Percentiles rank a stretch among this genome's conserved stretches.
These are phyloP conservation scores for Alternaria sp. DNA, from an alignment of 2,329 filamentous ascomycete genomes.

Conservation along the genomic window DNA sequence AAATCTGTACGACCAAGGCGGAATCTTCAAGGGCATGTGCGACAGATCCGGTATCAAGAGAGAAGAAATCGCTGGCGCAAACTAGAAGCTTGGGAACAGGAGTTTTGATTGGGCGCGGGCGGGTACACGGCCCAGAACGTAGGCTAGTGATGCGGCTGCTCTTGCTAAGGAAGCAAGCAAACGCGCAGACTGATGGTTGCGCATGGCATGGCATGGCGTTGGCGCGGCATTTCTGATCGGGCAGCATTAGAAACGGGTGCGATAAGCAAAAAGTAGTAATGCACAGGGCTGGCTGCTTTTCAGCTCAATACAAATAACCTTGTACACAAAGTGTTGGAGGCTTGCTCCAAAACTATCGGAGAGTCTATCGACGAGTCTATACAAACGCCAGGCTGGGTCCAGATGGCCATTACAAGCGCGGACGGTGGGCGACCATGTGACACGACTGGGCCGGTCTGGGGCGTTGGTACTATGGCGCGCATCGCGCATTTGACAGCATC, in stretches of 20 bases:
- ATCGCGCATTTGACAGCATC: slow-evolving; percentile 4
- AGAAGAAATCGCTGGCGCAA: slow-evolving; percentile 53
- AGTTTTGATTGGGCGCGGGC: slow-evolving; percentile 6
- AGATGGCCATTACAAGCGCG: slow-evolving; percentile 1
- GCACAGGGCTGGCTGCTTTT: not conserved
- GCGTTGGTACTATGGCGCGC: slow-evolving; percentile 4
- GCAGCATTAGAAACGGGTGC: slow-evolving; percentile 3
- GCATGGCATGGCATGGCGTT: slow-evolving; percentile 30
- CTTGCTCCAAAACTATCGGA: not conserved
- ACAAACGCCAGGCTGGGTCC: not conserved
- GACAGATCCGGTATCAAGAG: slow-evolving; percentile 78
- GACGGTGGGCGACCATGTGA: not conserved
- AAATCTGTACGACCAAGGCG: slow-evolving; percentile 72
- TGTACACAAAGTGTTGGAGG: not conserved
- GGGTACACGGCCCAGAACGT: slow-evolving; percentile 20
- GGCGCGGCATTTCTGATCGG: slow-evolving; percentile 20
- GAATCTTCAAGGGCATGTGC: slow-evolving; percentile 90
- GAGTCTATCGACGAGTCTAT: not conserved
- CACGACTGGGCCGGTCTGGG: not conserved
- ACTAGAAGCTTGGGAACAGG: slow-evolving; percentile 6
- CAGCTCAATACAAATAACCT: not conserved
- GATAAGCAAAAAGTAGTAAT: not conserved
- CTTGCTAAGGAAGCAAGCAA: slow-evolving; percentile 4
- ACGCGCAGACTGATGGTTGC: slow-evolving; percentile 8
- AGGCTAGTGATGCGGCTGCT: slow-evolving; percentile 19